Conservation (phyloP, 768 basidiomycete species). For the Nidularia pulvinata region DNA sequence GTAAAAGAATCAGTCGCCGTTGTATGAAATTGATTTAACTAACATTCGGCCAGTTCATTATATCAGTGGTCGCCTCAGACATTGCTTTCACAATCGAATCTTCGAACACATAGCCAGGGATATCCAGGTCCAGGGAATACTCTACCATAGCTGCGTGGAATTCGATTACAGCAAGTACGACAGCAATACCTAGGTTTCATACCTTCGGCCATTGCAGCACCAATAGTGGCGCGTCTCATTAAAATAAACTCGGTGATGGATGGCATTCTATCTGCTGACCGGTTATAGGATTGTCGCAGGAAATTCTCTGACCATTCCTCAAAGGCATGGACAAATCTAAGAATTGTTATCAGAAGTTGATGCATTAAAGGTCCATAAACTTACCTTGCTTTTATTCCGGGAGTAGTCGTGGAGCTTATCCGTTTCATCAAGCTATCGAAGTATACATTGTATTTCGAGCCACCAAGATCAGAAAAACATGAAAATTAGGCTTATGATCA, state of each 20-base stretch:
- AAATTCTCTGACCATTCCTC: slow-evolving; percentile 7
- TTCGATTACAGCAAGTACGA: not conserved
- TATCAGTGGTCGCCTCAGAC: slow-evolving; percentile 14
- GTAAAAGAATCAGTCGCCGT: not conserved
- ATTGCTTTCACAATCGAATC: slow-evolving; percentile 10
- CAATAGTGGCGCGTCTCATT: slow-evolving; percentile 12
- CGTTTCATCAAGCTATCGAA: not conserved
- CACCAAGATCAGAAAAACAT: not conserved
- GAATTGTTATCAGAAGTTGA: not conserved
- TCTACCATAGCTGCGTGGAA: slow-evolving; percentile 11
- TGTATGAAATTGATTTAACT: not conserved
- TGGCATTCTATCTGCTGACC: slow-evolving; percentile 6
- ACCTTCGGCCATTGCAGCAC: slow-evolving; percentile 13
- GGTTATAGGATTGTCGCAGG: slow-evolving; percentile 7
- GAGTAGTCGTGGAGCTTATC: not conserved
- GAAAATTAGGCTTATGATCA: not conserved
- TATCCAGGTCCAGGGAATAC: slow-evolving; percentile 10
- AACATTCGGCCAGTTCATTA: slow-evolving; percentile 19
- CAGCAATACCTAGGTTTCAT: not conserved
- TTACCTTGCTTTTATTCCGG: not conserved
- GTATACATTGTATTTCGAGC: not conserved
- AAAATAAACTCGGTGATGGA: slow-evolving; percentile 12
- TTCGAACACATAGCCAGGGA: slow-evolving; percentile 12
- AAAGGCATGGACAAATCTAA: slow-evolving; percentile 10
- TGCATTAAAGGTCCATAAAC: not conserved